A percentile compares a stretch with the other conserved stretches of the same genome.
Conservation (phyloP, 192 early-diverging fungal species). For the Bifiguratus adelaidae region DNA sequence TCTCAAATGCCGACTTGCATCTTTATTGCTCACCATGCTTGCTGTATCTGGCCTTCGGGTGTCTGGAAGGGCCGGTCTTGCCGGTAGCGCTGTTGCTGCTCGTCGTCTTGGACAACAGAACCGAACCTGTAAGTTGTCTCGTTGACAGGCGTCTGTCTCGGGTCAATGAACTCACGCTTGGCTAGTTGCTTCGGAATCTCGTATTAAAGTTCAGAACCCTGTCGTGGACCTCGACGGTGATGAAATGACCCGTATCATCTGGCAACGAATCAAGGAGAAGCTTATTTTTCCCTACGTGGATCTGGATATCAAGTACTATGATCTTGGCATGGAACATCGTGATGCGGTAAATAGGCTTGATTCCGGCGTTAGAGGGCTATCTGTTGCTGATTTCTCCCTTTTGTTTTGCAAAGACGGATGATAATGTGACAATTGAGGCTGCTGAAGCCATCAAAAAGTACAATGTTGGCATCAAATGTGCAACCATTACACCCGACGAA, state of each 20-base stretch:
- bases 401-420: conserved; percentile 51
- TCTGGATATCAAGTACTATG: conserved; percentile 94
- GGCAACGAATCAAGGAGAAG: conserved; percentile 90
- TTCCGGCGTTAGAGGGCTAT: no score
- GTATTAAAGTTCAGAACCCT: conserved; percentile 70
- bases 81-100: no score
- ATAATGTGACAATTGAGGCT: conserved; percentile 90
- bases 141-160: no score
- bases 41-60: no score
- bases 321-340: conserved; percentile 86
- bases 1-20: no score
- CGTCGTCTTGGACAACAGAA: no score
- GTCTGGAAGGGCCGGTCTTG: no score
- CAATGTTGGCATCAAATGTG: conserved; percentile 98
- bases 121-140: no score
- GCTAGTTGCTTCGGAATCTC: no score
- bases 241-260: conserved; percentile 99
- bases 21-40: no score
- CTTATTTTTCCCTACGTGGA: conserved; percentile 81
- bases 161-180: no score
- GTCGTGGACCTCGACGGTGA: conserved; percentile 88
- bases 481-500: conserved; percentile 96
- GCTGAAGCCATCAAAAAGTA: conserved; percentile 96
- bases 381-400: neutral
- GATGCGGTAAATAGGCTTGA: no score